Evolutionary conservation across 257 asterid genomes (phyloP), one percentile per base, ranked within the genome.

Genomic region (Paraleonurus japonicus): DNA sequence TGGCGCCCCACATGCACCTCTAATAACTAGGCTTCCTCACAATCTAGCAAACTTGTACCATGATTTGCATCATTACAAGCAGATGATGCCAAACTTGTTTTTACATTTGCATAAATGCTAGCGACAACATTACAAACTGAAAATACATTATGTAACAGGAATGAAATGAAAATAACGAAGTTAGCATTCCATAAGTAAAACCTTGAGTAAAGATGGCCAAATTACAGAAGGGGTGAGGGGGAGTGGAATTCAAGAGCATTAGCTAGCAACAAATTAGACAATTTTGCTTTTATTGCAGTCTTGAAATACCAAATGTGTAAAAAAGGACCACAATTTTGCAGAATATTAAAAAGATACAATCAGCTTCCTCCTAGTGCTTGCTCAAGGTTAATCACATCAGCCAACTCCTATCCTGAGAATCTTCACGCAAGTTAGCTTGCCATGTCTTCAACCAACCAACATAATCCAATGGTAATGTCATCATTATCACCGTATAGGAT

Each of bases 201-300:
- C 30, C 33, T 13, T 11, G 7, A 57, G 20, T 4, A 65, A 65
- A 43, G 45, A 24, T 2, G 16, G 1, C 15, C 9, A 62, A 50
- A 61, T 72, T 61, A 71, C 63, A 71, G 27, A 47, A 61, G 2
- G 26, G 70, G 53, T 48, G 54, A 24, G 47, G 50, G 71, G 54
- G n/a, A 9, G 3, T 58, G 26, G 20, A 17, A 47, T 13, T 73
- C n/a, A 53, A 61, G 51, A 67, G 74, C 79, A 66, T 75, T 26
- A 51, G 53, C 68, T 20, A 53, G 58, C 48, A 33, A 71, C 63
- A 58, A 47, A 24, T 77, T 20, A 48, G 72, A 50, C 71, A 66
- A 72, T 65, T 48, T 53, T 60, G 63, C 82, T 67, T 71, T 66
- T 61, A 72, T 48, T 68, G 59, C 57, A 61, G 30, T 54, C 75